Evolutionary conservation across 768 basidiomycete species (phyloP).

Genomic region (Pleurotus tuber-regium): DNA sequence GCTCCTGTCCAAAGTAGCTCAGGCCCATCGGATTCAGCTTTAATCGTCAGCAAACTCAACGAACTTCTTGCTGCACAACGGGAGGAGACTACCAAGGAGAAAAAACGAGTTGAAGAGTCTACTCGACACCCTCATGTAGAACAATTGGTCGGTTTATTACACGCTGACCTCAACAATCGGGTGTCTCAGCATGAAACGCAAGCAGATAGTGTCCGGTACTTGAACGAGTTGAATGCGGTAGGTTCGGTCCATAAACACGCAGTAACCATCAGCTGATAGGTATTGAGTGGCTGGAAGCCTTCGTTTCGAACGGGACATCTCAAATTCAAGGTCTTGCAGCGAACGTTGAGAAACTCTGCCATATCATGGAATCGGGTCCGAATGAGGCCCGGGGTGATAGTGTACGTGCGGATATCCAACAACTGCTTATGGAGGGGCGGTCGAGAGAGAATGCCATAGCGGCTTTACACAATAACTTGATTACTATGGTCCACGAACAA

Average conservation of each 20-base stretch:
- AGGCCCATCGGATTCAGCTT: conserved; percentile 25
- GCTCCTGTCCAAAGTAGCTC: not conserved
- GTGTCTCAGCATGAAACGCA: conserved; percentile 59
- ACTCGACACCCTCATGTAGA: conserved; percentile 28
- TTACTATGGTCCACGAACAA: not conserved
- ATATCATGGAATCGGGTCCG: conserved; percentile 42
- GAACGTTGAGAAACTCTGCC: conserved; percentile 59
- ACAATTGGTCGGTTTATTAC: conserved; percentile 46
- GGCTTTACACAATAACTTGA: conserved; percentile 26
- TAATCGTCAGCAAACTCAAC: conserved; percentile 30
- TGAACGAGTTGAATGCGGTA: conserved; percentile 74
- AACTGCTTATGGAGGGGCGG: conserved; percentile 30
- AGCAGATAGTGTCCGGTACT: conserved; percentile 71
- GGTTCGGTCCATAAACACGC: conserved; percentile 16
- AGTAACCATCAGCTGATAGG: not conserved
- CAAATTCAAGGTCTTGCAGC: conserved; percentile 64
- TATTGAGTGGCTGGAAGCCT: conserved; percentile 75
- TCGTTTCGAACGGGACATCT: conserved; percentile 73
- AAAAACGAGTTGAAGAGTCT: conserved; percentile 14
- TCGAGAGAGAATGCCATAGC: conserved; percentile 33
- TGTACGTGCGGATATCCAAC: conserved; percentile 23
- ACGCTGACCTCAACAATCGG: conserved; percentile 45
- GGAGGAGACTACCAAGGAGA: not conserved
- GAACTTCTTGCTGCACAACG: conserved; percentile 26
- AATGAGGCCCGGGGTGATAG: conserved; percentile 25